A percentile compares a stretch with the other conserved stretches of the same genome.
phyloP scores from a whole-genome alignment of 2,329 filamentous ascomycete genomes.

The Talaromyces rugulosus region DNA sequence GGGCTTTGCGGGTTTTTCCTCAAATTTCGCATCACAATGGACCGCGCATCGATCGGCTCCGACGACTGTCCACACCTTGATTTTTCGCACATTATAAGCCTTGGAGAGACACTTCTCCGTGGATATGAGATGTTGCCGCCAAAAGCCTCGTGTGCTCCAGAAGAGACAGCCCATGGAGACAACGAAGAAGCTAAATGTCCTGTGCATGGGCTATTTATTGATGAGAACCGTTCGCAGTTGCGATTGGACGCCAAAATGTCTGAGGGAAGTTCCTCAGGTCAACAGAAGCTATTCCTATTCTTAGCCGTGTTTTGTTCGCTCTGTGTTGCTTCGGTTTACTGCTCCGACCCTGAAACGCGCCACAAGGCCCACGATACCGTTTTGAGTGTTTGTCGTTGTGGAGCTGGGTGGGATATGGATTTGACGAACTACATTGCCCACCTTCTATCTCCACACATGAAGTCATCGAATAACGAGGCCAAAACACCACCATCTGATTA shows the following conservation, averaged over 20 bases:
- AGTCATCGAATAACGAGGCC: not conserved
- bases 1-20: slow-evolving; percentile 7
- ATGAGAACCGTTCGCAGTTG: not conserved
- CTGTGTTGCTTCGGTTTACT: slow-evolving; percentile 3
- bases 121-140: not conserved
- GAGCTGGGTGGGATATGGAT: slow-evolving; percentile 3
- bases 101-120: slow-evolving; percentile 6
- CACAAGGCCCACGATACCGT: slow-evolving; percentile 3
- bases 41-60: not conserved
- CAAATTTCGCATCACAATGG: slow-evolving; percentile 6
- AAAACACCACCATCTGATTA: not conserved
- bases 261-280: not conserved
- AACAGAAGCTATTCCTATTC: slow-evolving; percentile 1
- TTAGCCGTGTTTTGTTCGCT: slow-evolving; percentile 8
- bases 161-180: no score
- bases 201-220: not conserved
- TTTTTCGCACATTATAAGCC: slow-evolving; percentile 7
- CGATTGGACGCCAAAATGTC: not conserved
- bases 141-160: not conserved
- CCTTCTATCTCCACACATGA: not conserved
- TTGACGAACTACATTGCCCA: slow-evolving; percentile 5
- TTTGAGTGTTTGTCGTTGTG: slow-evolving; percentile 3
- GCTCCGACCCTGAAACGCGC: not conserved
- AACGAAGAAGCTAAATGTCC: not conserved
- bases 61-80: not conserved